These are phyloP conservation scores for Tephrocybe sp. DNA, from an alignment of 768 basidiomycete species.

Conservation along the genomic window DNA sequence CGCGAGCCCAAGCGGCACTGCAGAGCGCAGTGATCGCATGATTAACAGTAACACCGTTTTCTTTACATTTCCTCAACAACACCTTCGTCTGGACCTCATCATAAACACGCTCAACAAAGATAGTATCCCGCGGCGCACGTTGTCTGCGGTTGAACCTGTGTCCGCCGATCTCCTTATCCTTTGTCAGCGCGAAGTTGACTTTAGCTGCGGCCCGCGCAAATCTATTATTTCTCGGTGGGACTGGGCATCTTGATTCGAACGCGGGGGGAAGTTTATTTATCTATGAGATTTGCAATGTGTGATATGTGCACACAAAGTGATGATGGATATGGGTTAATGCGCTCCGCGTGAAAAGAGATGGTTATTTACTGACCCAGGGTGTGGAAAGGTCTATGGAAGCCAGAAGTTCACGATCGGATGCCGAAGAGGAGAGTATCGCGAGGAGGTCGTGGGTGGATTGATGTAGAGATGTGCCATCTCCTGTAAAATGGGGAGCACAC, in stretches of 20 bases:
- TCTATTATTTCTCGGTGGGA: constrained; percentile 10
- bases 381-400: constrained; percentile 11
- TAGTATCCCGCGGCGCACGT: constrained; percentile 32
- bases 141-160: constrained; percentile 46
- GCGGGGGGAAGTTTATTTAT: constrained; percentile 21
- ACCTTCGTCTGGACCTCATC: constrained; percentile 30
- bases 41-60: constrained; percentile 56
- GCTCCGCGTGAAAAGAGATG: background rate
- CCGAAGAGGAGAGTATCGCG: constrained; percentile 28
- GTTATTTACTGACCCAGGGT: constrained; percentile 19
- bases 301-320: no score
- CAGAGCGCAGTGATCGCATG: constrained; percentile 57
- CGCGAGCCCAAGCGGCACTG: constrained; percentile 53
- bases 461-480: constrained; percentile 68
- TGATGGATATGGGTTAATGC: background rate
- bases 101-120: constrained; percentile 28
- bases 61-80: constrained; percentile 57
- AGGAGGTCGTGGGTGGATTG: constrained; percentile 65
- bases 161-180: constrained; percentile 52
- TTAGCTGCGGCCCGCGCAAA: constrained; percentile 36
- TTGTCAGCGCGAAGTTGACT: constrained; percentile 44
- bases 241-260: constrained; percentile 24
- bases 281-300: background rate
- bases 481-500: constrained; percentile 62
- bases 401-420: constrained; percentile 20